A percentile compares a stretch with the other conserved stretches of the same genome.
These are phyloP conservation scores for Hyaloscypha bicolor DNA, from an alignment of 495 filamentous ascomycete species.

Conservation along the genomic window DNA sequence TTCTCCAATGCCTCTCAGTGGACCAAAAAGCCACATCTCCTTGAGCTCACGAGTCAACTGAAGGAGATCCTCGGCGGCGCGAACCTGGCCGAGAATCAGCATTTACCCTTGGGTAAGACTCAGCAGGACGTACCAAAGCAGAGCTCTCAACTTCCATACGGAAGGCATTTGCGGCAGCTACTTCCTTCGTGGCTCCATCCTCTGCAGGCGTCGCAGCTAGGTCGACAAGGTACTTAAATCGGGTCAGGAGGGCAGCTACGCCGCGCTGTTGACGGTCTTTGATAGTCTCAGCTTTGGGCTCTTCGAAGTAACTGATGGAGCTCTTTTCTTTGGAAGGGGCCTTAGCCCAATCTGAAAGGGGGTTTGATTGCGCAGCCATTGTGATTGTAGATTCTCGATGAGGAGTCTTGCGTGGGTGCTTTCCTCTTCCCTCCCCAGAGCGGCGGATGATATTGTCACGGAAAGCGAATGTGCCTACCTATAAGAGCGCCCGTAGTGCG, in stretches of 20 bases:
- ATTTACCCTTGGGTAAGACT: neutral
- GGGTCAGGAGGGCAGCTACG: conserved; percentile 57
- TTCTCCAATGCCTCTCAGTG: conserved; percentile 62
- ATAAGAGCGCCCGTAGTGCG: conserved; percentile 27
- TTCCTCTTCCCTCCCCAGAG: neutral
- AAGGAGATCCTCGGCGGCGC: conserved; percentile 65
- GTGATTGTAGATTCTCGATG: neutral
- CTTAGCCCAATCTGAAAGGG: neutral
- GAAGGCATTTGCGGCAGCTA: conserved; percentile 58
- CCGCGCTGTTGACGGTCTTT: conserved; percentile 35
- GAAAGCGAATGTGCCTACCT: conserved; percentile 23
- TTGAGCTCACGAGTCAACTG: conserved; percentile 65
- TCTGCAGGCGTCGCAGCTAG: conserved; percentile 43
- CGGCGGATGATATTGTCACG: neutral
- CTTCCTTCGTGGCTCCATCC: conserved; percentile 38
- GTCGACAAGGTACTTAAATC: conserved; percentile 63
- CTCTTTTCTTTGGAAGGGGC: neutral
- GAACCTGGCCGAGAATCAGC: conserved; percentile 47
- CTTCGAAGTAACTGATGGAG: neutral
- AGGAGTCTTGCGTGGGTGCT: neutral
- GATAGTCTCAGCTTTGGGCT: conserved; percentile 18
- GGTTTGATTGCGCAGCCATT: neutral
- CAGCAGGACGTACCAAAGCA: conserved; percentile 51
- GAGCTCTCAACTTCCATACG: conserved; percentile 65
- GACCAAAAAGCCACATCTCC: conserved; percentile 72